Base-by-base conservation (phyloP, 495 filamentous ascomycete genomes). In the Penicillium mononematosum region DNA sequence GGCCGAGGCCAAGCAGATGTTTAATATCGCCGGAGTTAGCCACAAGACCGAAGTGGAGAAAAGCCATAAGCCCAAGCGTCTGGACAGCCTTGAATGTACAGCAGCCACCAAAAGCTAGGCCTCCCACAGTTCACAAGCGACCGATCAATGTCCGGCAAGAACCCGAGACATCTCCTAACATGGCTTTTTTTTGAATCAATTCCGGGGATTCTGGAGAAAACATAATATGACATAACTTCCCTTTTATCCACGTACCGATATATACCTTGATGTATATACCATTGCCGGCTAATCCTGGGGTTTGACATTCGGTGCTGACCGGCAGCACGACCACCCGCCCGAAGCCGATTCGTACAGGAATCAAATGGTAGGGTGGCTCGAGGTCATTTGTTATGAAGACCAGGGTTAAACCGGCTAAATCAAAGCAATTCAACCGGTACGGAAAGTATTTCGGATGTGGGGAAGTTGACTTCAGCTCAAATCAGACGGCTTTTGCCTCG, bases 351-450 rank as follows among this genome's bases (percentile, higher is more conserved):
- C 14, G 55, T 25, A 24, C 22, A 51, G 39, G 41, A 27, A 20
- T 38, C 2, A 27, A 31, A 31, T 31, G 9, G 8, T 29, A 29
- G 27, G 8, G 31, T 44, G 41, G 19, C 29, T 50, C 14, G 44
- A 4, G 45, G 31, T 25, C 24, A 41, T 44, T 31, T 9, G 29
- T n/a, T n/a, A 38, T 38, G 43, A n/a, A 12, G 34, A 32, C 42
- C 16, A n/a, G 41, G 49, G 24, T 11, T 25, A 1, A n/a, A 50
- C 45, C 54, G 58, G 58, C 58, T 60, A 60, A 60, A 60, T 55
- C 20, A 19, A 46, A 3, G 42, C 22, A 8, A 31, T 59, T 55
- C 57, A 59, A 12, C 57, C 51, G 50, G 36, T 2, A 24, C 32
- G 17, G 27, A 14, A 32, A 16, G 42, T 3, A 36, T 19, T 19